Base-by-base conservation (phyloP, 371 early-diverging fungal species). In the Lichtheimia hyalospora region DNA sequence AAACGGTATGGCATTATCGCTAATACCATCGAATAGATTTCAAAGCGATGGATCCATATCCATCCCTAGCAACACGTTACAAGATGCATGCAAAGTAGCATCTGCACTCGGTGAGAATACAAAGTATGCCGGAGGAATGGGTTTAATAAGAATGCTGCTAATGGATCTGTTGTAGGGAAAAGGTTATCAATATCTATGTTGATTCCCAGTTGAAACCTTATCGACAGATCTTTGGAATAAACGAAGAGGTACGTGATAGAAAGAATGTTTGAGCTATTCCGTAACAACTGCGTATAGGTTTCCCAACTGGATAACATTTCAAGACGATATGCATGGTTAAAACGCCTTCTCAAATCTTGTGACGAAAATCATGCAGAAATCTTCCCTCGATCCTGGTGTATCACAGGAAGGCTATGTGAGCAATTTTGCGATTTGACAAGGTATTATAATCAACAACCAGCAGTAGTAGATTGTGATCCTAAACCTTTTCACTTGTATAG, bases 301-400 rank as follows among this genome's bases (percentile, higher is more conserved):
- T 87, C 94, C 16, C 89, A 91, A 24, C 69, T 98, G 3, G 94
- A 91, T 41, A 87, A 94, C 56, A 84, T 94, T 0, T 85, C 93
- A 1, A 81, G 95, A 20, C 83, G 98, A n/a, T 97, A 92, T 72
- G 91, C 97, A 2, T 96, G 95, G 89, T 70, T 98, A 42, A 92
- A 94, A 62, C 85, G 97, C 39, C 73, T 91, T 12, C 64, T 96
- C 24, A 93, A 93, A 67, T 84, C 82, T 5, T 89, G 86, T 64
- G 92, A 94, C 62, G 96, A 96, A 10, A 91, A 90, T 34, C 94
- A 96, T 64, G 82, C 85, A 0, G 69, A 73, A 1, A 81, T 94
- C 7, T 97, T 98, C 59, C 96, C 96, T 1, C 66, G 73, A 3
- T 57, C 69, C 3, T 97, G 98, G 98, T 76, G 84, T 23, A 82